Conservation (phyloP, 2,329 filamentous ascomycete genomes). For the Colletotrichum destructivum region DNA sequence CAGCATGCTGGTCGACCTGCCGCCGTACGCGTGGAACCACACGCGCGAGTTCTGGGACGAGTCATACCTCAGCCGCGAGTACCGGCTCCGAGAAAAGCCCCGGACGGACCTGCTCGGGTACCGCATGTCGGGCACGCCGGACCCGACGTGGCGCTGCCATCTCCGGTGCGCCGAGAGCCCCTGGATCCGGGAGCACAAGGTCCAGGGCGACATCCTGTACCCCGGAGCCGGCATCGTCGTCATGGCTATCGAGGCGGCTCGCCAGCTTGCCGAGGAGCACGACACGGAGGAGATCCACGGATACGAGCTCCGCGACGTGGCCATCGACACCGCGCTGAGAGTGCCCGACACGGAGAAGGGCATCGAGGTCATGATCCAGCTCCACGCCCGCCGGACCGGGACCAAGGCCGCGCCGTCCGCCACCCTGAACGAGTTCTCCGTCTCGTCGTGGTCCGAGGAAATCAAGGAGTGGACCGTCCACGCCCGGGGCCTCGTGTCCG, state of each 20-base stretch:
- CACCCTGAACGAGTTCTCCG: constrained; percentile 34
- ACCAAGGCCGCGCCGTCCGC: constrained; percentile 35
- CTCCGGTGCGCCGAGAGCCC: constrained; percentile 53
- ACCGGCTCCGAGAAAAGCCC: constrained; percentile 35
- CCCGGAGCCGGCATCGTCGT: constrained; percentile 54
- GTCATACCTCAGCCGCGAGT: constrained; percentile 38
- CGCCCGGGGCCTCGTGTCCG: constrained; percentile 40
- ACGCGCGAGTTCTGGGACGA: constrained; percentile 37
- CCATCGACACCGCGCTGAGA: constrained; percentile 43
- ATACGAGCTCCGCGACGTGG: constrained; percentile 44
- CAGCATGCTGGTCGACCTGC: constrained; percentile 41
- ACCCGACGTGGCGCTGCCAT: constrained; percentile 41
- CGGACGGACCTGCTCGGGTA: constrained; percentile 41
- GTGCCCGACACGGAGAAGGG: constrained; percentile 44
- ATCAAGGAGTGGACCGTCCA: constrained; percentile 37
- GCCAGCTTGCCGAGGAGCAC: constrained; percentile 37
- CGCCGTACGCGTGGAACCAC: constrained; percentile 45
- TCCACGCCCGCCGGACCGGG: constrained; percentile 38
- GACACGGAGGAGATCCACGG: constrained; percentile 38
- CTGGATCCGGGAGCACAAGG: constrained; percentile 63
- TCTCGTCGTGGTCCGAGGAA: constrained; percentile 37
- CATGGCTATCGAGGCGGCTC: constrained; percentile 46
- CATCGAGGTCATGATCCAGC: constrained; percentile 43
- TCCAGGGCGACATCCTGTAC: constrained; percentile 60
- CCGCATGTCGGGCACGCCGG: constrained; percentile 11